Evolutionary conservation across 768 basidiomycete genomes (phyloP), one percentile per base, ranked within the genome.

Genomic region (Suillus weaverae): DNA sequence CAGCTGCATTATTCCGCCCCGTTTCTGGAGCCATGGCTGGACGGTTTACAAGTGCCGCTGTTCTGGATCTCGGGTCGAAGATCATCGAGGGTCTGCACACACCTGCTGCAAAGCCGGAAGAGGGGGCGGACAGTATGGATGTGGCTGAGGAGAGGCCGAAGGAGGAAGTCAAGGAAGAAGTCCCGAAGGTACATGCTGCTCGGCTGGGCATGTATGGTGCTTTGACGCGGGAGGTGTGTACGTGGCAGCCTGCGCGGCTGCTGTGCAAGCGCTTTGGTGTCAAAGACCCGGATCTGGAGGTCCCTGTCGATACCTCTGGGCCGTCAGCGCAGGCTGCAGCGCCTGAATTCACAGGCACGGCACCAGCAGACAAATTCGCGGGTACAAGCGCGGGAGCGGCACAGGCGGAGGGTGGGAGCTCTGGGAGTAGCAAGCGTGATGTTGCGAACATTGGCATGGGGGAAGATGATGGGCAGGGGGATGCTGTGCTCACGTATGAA

Each of bases 201-300:
- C 81, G 84, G 35, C 75, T 90, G 74, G 95, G 94, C 32, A 95
- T 97, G 92, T 99, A 89, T 72, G 97, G 97, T 0, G 81, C 85
- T 16, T 78, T 96, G 74, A 99, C 97, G 38, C 81, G 97, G 44
- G 91, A 92, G 67, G 78, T 82, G 39, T 82, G 78, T 62, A 74
- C 83, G 0, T 99, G 94, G 90, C 87, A 88, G 71, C 97, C 97
- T 2, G 86, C 86, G n/a, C 83, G 83, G 61, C 78, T 99, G 59
- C 79, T 99, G 32, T 98, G 95, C 79, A 97, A 97, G 76, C 86
- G 97, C 38, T 98, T 99, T 75, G 91, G 92, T 0, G 91, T 99
- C 41, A 91, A 89, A 71, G 94, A 95, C 68, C 96, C 96, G 0
- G 84, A 93, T 69, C 87, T 87, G 65, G 87, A 85, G 22, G 68